Evolutionary conservation across 2,329 filamentous ascomycete species (phyloP).

Genomic region (Rhytidhysteron rufulum): DNA sequence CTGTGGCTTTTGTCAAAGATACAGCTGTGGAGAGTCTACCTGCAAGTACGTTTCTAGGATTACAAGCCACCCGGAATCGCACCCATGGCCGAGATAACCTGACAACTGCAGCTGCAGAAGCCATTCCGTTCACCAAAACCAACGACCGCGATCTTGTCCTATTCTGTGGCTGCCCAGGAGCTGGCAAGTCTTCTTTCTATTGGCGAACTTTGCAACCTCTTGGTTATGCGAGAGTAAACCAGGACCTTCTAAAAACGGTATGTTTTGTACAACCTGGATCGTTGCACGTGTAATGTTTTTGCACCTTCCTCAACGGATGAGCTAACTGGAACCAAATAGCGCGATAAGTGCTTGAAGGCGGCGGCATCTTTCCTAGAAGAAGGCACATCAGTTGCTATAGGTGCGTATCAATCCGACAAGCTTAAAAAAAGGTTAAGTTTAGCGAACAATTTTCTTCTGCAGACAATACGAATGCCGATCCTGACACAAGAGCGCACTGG

Average conservation of each 20-base stretch:
- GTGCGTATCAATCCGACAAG: constrained; percentile 48
- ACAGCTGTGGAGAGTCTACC: constrained; percentile 20
- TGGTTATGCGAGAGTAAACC: constrained; percentile 82
- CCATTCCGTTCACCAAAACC: constrained; percentile 51
- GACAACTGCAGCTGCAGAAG: constrained; percentile 18
- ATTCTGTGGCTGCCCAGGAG: constrained; percentile 83
- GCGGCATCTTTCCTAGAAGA: constrained; percentile 63
- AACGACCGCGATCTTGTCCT: constrained; percentile 72
- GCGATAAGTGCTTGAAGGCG: constrained; percentile 65
- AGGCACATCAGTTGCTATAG: constrained; percentile 69
- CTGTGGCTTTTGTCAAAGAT: constrained; percentile 40
- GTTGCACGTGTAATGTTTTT: constrained; percentile 23
- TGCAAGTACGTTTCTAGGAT: constrained; percentile 28
- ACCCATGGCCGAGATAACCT: constrained; percentile 12
- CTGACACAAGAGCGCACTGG: constrained; percentile 75
- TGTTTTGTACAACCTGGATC: constrained; percentile 19
- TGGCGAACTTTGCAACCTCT: constrained; percentile 72
- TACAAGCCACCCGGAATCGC: constrained; percentile 11
- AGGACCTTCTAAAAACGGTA: constrained; percentile 78
- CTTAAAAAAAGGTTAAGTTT: neutral
- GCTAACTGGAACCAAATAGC: constrained; percentile 42
- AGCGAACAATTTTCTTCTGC: constrained; percentile 8
- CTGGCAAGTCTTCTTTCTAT: constrained; percentile 91
- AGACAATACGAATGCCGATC: constrained; percentile 96
- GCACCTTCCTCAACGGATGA: constrained; percentile 18